Base-by-base conservation (phyloP, 495 filamentous ascomycete genomes). In the Penicillium canescens region DNA sequence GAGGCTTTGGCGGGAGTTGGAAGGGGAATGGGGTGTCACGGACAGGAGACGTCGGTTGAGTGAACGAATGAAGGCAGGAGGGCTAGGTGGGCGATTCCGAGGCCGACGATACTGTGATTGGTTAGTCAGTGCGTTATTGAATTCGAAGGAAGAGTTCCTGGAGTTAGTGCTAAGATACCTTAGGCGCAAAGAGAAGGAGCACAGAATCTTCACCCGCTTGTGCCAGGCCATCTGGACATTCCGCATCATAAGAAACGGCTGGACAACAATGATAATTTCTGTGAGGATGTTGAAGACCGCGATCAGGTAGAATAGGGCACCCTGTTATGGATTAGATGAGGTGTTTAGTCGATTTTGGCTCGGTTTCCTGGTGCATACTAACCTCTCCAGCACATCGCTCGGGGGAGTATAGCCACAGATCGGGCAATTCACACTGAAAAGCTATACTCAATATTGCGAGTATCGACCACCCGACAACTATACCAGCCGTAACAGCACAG, bases 241-340 rank as follows among this genome's bases (percentile, higher is more conserved):
- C 1, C 46, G 52, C 55, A 69, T 60, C 66, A 69, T 66, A 34
- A 62, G 49, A 47, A 66, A 62, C 0, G 63, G 60, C 7, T 50
- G 40, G 7, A 54, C 26, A 20, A 57, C 50, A 28, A 67, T 53
- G 20, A 61, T 39, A 9, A 59, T 45, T 16, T 69, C 66, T 21
- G 52, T 66, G 37, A 65, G 47, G 31, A 69, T 62, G 38, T 67
- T 61, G 41, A 62, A 20, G 5, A 59, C 46, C n/a, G 37, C 37
- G 34, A 69, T 57, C 7, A 52, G 60, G 42, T 69, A 69, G 12
- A 61, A 18, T 8, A 69, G 14, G 8, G 43, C 56, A 4, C 57
- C 59, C 55, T 55, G 18, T 35, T 52, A 3, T 3, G n/a, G 26
- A 16, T 44, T 11, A 44, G 42, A 44, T 33, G 26, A 26, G 21